Base-by-base conservation (phyloP, 2,329 filamentous ascomycete genomes). In the Stagonosporopsis vannaccii region DNA sequence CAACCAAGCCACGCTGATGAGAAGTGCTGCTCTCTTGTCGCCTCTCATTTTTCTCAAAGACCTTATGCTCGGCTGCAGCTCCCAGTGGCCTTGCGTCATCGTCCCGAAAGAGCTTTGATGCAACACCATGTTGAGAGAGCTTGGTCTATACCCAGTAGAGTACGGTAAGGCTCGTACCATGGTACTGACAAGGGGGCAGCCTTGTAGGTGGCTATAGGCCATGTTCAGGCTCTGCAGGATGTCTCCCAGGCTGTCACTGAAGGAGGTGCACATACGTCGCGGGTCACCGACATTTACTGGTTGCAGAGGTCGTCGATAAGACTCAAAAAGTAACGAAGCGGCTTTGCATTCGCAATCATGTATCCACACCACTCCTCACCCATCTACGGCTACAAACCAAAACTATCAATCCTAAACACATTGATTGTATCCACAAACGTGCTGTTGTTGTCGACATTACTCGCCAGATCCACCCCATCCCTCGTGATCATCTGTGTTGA, bases 401-500 rank as follows among this genome's bases (percentile, higher is more conserved):
- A 65, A 4, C 44, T 56, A 20, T 49, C 57, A 35, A 67, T 65
- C 51, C 68, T 66, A 48, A 70, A 73, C 8, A 73, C n/a, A 62
- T 72, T 72, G 33, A 74, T 58, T 5, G 70, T 73, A 57, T 75
- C 70, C 25, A 71, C 69, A 64, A 67, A 84, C 0, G 78, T 77
- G 35, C 78, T 76, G 51, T 79, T 68, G 51, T 84, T 84, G 48
- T 84, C 81, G 26, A 66, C 69, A 52, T 77, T 80, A 17, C 68
- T 68, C 13, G 79, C 81, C 26, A 81, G 35, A 53, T 78, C 75
- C 36, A 66, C 71, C 0, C 77, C 79, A 67, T 83, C 76, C 45
- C 75, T 64, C 4, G 77, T 75, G 51, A 83, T 74, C 77, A 82
- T 81, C 46, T 77, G 75, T 12, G 75, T 78, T 12, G 77, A 67